Base-by-base conservation (phyloP, 1,284 basidiomycete species). In the Heterobasidion occidentale region DNA sequence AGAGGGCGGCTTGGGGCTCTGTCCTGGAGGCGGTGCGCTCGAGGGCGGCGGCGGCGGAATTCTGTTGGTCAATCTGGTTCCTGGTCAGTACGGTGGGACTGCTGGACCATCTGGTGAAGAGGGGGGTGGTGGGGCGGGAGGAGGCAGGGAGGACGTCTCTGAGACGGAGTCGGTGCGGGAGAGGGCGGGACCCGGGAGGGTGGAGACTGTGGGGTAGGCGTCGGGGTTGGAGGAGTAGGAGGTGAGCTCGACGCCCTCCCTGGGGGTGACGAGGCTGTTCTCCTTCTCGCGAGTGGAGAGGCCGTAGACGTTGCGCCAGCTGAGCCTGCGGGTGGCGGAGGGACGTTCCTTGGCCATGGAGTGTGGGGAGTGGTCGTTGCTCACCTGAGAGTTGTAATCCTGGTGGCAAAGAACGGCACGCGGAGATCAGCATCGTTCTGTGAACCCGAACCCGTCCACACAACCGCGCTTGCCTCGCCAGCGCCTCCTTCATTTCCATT, bases 11-110 rank as follows among this genome's bases (percentile, higher is more conserved):
- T 17, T 36, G n/a, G 1, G 53, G 51, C 20, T 58, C 59, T 12
- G 56, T 27, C 46, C 46, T 64, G 20, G 79, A 80, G 59, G 63
- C 66, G n/a, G 76, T 77, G 62, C 79, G 79, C 56, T 81, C 78
- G 54, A 80, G 73, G 27, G 74, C 76, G 69, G 77, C 76, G 69
- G 77, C 77, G 48, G 55, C 71, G 68, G 58, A 71, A 70, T 7
- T 70, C 67, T 7, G 72, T 65, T 77, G 72, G 57, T 72, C 62
- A 63, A 77, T 76, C 55, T 76, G 70, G 63, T 80, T 66, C 58
- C 65, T 69, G 44, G 70, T 71, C 56, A 72, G 70, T 63, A 66
- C 57, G 54, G 62, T 64, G 36, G 65, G 60, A 42, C n/a, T 42
- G 42, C 62, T 61, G 46, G 70, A 65, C 60, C 67, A 63, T 52